Evolutionary conservation across 352 stramenopile genomes (phyloP), one percentile per base, ranked within the genome.

Genomic region (Phytopythium chamaehyphon): DNA sequence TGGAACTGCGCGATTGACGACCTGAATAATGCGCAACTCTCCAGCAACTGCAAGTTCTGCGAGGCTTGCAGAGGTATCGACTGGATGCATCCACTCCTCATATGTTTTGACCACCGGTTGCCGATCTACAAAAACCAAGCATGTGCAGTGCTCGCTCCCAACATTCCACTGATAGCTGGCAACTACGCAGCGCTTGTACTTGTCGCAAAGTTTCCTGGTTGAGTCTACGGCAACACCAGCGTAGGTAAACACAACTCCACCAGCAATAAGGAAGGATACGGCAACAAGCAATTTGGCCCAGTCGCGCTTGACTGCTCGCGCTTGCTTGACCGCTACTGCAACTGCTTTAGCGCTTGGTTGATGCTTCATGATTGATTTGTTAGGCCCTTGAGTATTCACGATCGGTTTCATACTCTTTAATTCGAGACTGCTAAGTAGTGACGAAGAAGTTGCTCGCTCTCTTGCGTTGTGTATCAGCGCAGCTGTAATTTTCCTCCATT

Each of bases 81-180:
- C 51, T 1, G 70, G 69, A 15, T 77, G 43, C 11, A 58, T 48
- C 73, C 69, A 84, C 39, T 79, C 64, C 0, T 45, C 58, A 33
- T 61, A 76, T 7, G 64, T 73, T 0, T 54, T 33, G 18, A 65
- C 63, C 14, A 45, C 55, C 1, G n/a, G 63, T 5, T 68, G 51
- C 0, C 59, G 60, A 21, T 79, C 62, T 39, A 71, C 64, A 22
- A 75, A 82, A 21, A 73, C 61, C 8, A 73, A 40, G 11, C 73
- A 81, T 6, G 67, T 64, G 44, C 69, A 79, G 21, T 59, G 60
- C 6, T 65, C 46, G 10, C 40, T 14, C 1, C 43, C 49, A 12
- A 66, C 69, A 5, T 59, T 74, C 73, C 73, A 83, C 4, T 59
- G 67, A 28, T 84, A 78, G 38, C 64, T 71, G 15, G 64, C 33